These are phyloP conservation scores for Ulmus americana DNA, from an alignment of 331 rosid species.

Conservation along the genomic window DNA sequence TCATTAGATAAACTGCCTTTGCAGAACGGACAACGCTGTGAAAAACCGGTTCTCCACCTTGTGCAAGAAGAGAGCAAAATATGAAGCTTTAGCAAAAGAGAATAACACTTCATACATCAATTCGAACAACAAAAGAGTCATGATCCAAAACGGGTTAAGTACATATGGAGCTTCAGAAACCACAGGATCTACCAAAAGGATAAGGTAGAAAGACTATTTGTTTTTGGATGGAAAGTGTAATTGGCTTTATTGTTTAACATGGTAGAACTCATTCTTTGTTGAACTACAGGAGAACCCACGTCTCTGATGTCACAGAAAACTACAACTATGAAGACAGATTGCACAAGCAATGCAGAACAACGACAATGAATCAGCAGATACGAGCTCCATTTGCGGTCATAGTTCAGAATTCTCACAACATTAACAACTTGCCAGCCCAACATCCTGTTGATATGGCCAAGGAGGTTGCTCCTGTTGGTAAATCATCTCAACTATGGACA, in stretches of 20 bases:
- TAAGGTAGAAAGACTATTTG: constrained; percentile 47
- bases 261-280: constrained; percentile 18
- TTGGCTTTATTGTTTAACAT: constrained; percentile 7
- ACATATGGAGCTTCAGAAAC: constrained; percentile 48
- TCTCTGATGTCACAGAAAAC: constrained; percentile 47
- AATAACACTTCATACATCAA: constrained; percentile 54
- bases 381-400: constrained; percentile 75
- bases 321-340: constrained; percentile 50
- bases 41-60: constrained; percentile 90
- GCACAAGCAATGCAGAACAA: constrained; percentile 44
- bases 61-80: constrained; percentile 97
- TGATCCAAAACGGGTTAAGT: constrained; percentile 39
- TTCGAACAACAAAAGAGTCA: constrained; percentile 63
- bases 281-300: constrained; percentile 54
- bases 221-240: constrained; percentile 16
- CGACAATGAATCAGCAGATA: constrained; percentile 43
- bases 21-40: constrained; percentile 98
- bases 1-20: constrained; percentile 5
- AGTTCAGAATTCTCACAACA: constrained; percentile 54
- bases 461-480: constrained; percentile 46
- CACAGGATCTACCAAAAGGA: constrained; percentile 43
- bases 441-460: constrained; percentile 37
- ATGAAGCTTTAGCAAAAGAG: constrained; percentile 86
- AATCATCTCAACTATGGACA: constrained; percentile 16
- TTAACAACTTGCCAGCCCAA: constrained; percentile 44